Conservation (phyloP, 768 basidiomycete species). For the Hygrocybe coccinea region DNA sequence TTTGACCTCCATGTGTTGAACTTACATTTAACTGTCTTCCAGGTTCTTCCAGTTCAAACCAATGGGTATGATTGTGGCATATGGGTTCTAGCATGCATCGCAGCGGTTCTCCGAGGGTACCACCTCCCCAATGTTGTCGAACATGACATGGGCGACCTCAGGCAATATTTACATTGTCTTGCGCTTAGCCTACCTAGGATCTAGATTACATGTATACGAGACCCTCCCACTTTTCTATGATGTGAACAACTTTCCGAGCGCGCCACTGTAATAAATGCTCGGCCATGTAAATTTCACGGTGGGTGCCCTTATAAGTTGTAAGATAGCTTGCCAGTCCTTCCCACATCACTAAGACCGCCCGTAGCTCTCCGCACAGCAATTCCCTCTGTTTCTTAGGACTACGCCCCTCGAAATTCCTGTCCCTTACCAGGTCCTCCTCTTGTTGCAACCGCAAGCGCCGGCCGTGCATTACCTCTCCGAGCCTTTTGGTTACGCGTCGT, state of each 20-base stretch:
- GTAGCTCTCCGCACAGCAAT: neutral
- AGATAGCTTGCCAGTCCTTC: neutral
- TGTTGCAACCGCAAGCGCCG: neutral
- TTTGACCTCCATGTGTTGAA: neutral
- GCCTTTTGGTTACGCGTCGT: neutral
- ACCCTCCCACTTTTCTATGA: neutral
- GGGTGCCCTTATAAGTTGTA: too few species aligned
- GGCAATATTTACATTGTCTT: neutral
- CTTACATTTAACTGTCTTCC: neutral
- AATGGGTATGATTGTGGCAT: constrained; percentile 22
- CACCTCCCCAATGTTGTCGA: constrained; percentile 1
- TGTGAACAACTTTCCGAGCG: neutral
- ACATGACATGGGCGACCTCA: neutral
- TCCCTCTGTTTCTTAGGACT: neutral
- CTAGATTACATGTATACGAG: neutral
- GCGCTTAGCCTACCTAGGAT: neutral
- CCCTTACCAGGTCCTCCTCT: neutral
- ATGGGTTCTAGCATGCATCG: constrained; percentile 22
- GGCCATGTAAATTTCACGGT: neutral
- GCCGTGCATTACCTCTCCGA: constrained; percentile 1
- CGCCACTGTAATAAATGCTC: neutral
- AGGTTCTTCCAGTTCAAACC: constrained; percentile 9
- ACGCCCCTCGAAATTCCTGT: neutral
- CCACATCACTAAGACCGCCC: neutral
- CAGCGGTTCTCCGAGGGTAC: constrained; percentile 16